Evolutionary conservation across 2,329 filamentous ascomycete genomes (phyloP), one percentile per base, ranked within the genome.

Genomic region (Neopestalotiopsis clavispora): DNA sequence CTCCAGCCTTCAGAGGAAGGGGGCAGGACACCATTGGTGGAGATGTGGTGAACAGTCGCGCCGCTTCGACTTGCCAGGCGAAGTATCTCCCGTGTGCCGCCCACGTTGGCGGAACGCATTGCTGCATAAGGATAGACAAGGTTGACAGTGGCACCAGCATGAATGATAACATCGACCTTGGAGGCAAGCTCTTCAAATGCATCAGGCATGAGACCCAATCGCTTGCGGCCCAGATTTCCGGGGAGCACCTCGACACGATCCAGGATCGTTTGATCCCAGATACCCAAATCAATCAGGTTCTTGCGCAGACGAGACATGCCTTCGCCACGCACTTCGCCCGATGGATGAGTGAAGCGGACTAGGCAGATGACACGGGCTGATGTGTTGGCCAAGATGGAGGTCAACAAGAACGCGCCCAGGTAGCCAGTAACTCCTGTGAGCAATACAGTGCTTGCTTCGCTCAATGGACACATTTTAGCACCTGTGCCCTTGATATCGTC

Each of bases 91-190:
- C 88, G 84, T 0, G 92, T 94, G n/a, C 93, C 93, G n/a, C 89
- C 89, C 2, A 95, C 91, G 73, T 95, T 95, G 68, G 92, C 88
- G 65, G 86, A 88, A 66, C 92, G 87, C 72, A 95, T 83, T 0
- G 92, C 91, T 57, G 92, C 93, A 72, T 95, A 95, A 0, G 93
- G 92, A 72, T 95, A 95, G 0, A 95, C 92, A 63, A 95, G 83
- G 76, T 94, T 94, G 75, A 95, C 93, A 0, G 90, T 92, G 4
- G 93, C 93, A 32, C 90, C 93, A 45, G 92, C 91, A 76, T 95
- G 93, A 1, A 95, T 84, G 68, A 95, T 91, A 45, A 94, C 92
- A 70, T 95, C 85, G 1, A 93, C 85, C 6, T 89, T 87, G 12
- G 83, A 79, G 1, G 90, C 90, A 7, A 95, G 84, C 34, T 90